A percentile compares a stretch with the other conserved stretches of the same genome.
These are phyloP conservation scores for Balansia obtecta DNA, from an alignment of 2,329 filamentous ascomycete species.

Conservation along the genomic window DNA sequence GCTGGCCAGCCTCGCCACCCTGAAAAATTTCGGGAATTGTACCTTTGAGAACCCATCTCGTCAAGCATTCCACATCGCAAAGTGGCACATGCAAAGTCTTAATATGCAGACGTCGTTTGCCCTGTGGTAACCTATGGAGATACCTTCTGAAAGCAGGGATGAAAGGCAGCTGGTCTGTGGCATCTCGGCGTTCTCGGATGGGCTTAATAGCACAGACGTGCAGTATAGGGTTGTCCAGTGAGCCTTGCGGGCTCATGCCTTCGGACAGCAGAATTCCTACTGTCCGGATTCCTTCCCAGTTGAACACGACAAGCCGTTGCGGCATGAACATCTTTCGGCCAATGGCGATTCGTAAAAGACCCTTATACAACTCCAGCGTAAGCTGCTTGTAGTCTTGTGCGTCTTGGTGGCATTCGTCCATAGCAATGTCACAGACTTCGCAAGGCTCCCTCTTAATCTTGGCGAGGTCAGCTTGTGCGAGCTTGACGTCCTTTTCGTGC, in stretches of 20 bases:
- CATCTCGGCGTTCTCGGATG: slow-evolving; percentile 54
- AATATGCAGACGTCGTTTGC: slow-evolving; percentile 52
- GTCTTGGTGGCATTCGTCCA: slow-evolving; percentile 71
- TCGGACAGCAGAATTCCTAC: slow-evolving; percentile 71
- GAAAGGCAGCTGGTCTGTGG: slow-evolving; percentile 80
- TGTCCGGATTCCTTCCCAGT: slow-evolving; percentile 70
- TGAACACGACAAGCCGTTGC: slow-evolving; percentile 72
- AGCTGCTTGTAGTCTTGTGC: slow-evolving; percentile 68
- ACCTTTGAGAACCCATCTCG: slow-evolving; percentile 50
- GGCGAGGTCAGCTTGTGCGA: slow-evolving; percentile 82
- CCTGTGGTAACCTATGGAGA: slow-evolving; percentile 55
- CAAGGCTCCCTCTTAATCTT: slow-evolving; percentile 84
- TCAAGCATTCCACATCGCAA: slow-evolving; percentile 73
- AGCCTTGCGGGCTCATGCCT: slow-evolving; percentile 50
- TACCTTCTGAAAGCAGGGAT: slow-evolving; percentile 55
- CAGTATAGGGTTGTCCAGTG: slow-evolving; percentile 49
- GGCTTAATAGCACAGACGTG: slow-evolving; percentile 69
- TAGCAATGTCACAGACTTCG: slow-evolving; percentile 63
- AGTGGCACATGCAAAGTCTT: slow-evolving; percentile 61
- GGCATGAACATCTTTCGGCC: slow-evolving; percentile 68
- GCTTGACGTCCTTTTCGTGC: slow-evolving; percentile 85
- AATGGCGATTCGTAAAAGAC: slow-evolving; percentile 65
- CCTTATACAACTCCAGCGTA: slow-evolving; percentile 70
- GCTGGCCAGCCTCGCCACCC: slow-evolving; percentile 32
- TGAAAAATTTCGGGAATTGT: slow-evolving; percentile 47